Evolutionary conservation across 192 early-diverging fungal genomes (phyloP), one percentile per base, ranked within the genome.

Genomic region (Radiomyces spectabilis): DNA sequence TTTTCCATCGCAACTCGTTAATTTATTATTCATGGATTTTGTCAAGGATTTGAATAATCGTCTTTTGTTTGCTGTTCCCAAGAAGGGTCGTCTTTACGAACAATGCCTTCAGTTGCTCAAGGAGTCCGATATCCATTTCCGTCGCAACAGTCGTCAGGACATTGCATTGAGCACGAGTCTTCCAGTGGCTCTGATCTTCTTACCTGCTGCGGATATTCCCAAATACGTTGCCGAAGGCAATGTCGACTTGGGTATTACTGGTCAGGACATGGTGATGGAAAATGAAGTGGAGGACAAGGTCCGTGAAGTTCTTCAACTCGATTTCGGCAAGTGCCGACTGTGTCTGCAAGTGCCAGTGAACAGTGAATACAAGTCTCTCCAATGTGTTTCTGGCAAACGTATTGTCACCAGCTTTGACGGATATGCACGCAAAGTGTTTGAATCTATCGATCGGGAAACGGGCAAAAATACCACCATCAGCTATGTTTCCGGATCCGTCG

Each of bases 61-160:
- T 44, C 78, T 98, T 39, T 75, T 96, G 33, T 94, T 98, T 57
- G 95, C 89, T n/a, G 82, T 99, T 45, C 96, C 96, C 40, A 99
- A 99, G 70, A 99, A 99, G 74, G 96, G 96, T 29, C 86, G 96
- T 30, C 85, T 99, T 32, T 85, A 95, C 73, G 91, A 95, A 63
- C 81, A 93, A 50, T 90, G 86, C 41, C 66, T 94, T 9, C 73
- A 80, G 5, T 70, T 99, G 29, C 79, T 99, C 9, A 69, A 69
- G 43, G 91, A 91, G 33, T 89, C 93, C n/a, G 94, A 96, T 63
- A 89, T 99, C 51, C 86, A 93, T 69, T 99, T 94, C 80, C 74
- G 87, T 73, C 86, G 96, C 55, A 91, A 87, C 53, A 89, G 89
- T 62, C 86, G 95, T 39, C 87, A 97, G 65, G 95, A 99, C 71